These are phyloP conservation scores for Candida sphagnicola DNA, from an alignment of 805 yeast genomes.

Conservation along the genomic window DNA sequence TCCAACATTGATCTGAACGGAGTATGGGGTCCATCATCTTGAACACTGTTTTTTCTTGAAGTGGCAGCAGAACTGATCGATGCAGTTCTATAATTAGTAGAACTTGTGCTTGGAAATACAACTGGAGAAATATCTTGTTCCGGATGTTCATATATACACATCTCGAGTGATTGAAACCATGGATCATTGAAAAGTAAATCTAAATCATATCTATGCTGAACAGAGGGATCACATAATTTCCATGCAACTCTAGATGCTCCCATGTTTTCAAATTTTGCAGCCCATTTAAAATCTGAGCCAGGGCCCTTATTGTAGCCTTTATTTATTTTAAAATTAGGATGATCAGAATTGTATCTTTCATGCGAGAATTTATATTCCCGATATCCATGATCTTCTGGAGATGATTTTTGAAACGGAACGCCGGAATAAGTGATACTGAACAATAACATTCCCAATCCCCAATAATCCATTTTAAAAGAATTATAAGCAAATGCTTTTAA, in stretches of 20 bases:
- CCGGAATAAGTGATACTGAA: conserved; percentile 56
- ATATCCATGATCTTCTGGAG: conserved; percentile 44
- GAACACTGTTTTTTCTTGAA: conserved; percentile 2
- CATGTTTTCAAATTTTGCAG: conserved; percentile 52
- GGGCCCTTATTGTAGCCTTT: conserved; percentile 51
- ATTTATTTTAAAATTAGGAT: conserved; percentile 47
- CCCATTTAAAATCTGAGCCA: conserved; percentile 69
- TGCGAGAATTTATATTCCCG: conserved; percentile 54
- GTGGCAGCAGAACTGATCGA: neutral
- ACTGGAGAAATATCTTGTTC: conserved; percentile 37
- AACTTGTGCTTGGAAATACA: conserved; percentile 21
- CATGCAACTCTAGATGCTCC: conserved; percentile 70
- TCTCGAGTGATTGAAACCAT: conserved; percentile 57
- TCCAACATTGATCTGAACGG: conserved; percentile 40
- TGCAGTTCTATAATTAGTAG: conserved; percentile 4
- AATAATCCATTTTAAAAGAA: conserved; percentile 65
- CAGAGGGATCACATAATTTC: conserved; percentile 67
- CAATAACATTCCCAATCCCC: conserved; percentile 69
- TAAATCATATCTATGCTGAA: conserved; percentile 49
- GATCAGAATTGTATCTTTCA: conserved; percentile 33
- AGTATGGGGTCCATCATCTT: conserved; percentile 16
- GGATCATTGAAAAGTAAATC: conserved; percentile 55
- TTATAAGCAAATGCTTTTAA: conserved; percentile 46
- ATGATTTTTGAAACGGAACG: conserved; percentile 57
- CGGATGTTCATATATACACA: conserved; percentile 53